Conservation (phyloP, 2,329 filamentous ascomycete genomes). For the Aspergillus niger region DNA sequence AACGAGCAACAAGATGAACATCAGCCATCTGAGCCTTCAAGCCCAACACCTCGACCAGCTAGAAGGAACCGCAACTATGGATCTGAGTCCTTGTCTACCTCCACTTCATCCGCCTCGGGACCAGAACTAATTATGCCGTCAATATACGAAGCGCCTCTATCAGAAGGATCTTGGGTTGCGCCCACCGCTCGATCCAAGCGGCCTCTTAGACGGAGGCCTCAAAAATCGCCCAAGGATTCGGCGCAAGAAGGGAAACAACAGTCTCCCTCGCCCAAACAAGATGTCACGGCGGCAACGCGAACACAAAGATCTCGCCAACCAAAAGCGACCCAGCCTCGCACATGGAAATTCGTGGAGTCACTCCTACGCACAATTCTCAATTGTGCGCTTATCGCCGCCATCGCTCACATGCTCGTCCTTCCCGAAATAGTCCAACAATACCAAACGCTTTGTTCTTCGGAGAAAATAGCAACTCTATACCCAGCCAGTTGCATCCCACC, state of each 20-base stretch:
- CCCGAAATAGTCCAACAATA: conserved; percentile 39
- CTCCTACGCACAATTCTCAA: conserved; percentile 28
- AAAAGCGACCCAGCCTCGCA: not conserved
- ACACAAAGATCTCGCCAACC: not conserved
- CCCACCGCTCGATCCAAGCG: conserved; percentile 26
- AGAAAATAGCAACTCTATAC: conserved; percentile 29
- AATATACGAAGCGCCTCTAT: conserved; percentile 37
- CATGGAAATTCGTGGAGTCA: not conserved
- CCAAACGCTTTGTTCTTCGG: conserved; percentile 31
- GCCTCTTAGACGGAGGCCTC: conserved; percentile 29
- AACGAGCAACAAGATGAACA: conserved; percentile 15
- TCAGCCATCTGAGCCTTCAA: conserved; percentile 10
- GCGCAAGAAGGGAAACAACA: conserved; percentile 3
- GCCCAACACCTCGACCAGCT: conserved; percentile 13
- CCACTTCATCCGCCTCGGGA: conserved; percentile 34
- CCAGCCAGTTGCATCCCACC: conserved; percentile 30
- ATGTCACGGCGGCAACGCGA: not conserved
- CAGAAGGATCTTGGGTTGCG: conserved; percentile 38
- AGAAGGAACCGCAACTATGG: conserved; percentile 17
- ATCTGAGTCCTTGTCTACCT: conserved; percentile 27
- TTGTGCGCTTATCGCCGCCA: conserved; percentile 29
- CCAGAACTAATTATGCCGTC: conserved; percentile 46
- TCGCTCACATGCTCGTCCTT: conserved; percentile 37
- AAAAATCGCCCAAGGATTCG: conserved; percentile 9
- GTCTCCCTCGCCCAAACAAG: not conserved